Percentiles rank a stretch among this genome's conserved stretches.
Conservation (phyloP, 306 rosid species). For the Elaeagnus macrophylla region DNA sequence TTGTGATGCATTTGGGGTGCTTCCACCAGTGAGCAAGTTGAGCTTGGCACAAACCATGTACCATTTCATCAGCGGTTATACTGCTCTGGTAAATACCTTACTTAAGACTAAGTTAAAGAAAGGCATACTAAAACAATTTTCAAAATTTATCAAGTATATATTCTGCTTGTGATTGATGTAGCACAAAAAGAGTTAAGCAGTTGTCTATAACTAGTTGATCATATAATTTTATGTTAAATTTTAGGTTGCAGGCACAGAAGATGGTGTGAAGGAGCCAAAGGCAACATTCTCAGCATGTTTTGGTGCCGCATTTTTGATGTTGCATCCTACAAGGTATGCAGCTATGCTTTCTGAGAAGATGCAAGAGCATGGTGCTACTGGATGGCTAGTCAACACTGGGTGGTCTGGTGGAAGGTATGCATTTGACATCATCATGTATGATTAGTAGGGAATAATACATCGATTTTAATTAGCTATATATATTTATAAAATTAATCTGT, state of each 20-base stretch:
- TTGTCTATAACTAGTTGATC: no score
- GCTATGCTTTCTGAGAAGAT: constrained; percentile 92
- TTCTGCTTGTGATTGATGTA: background rate
- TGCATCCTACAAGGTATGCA: constrained; percentile 85
- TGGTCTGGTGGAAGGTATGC: constrained; percentile 83
- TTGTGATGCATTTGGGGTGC: constrained; percentile 90
- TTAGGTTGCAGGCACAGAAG: constrained; percentile 91
- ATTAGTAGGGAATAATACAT: no score
- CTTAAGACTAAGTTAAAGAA: background rate
- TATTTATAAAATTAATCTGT: no score
- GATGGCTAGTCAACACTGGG: constrained; percentile 91
- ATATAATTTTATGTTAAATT: background rate
- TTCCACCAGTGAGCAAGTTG: constrained; percentile 85
- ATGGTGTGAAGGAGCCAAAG: constrained; percentile 76
- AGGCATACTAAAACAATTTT: background rate
- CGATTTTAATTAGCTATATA: no score
- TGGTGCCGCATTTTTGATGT: constrained; percentile 84
- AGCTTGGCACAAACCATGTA: constrained; percentile 87
- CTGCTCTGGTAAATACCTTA: constrained; percentile 54
- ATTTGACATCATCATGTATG: no score
- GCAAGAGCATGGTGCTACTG: constrained; percentile 74
- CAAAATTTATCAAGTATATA: background rate
- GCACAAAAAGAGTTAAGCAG: background rate
- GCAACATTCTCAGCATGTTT: constrained; percentile 94
- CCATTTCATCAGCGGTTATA: constrained; percentile 89